Percentiles rank a stretch among this genome's conserved stretches.
phyloP scores from a whole-genome alignment of 2,329 filamentous ascomycete species.

The Phoma herbarum region DNA sequence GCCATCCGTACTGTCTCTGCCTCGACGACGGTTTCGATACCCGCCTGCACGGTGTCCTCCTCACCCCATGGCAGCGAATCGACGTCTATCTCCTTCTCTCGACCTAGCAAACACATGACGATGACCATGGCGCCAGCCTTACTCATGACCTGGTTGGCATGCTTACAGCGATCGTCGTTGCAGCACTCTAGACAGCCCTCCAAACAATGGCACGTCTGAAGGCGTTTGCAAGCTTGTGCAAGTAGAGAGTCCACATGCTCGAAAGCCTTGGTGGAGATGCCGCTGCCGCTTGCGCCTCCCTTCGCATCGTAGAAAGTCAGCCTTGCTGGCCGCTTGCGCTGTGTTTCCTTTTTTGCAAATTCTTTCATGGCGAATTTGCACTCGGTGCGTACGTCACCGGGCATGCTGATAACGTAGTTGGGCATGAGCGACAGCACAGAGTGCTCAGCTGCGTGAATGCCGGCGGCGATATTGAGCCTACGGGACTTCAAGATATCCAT shows the following conservation, averaged over 20 bases:
- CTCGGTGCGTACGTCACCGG: constrained; percentile 91
- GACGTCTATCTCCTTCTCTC: constrained; percentile 79
- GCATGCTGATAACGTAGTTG: constrained; percentile 87
- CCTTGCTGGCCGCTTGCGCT: constrained; percentile 83
- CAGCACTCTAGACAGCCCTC: constrained; percentile 92
- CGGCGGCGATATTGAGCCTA: constrained; percentile 81
- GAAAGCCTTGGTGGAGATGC: constrained; percentile 91
- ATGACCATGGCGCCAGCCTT: constrained; percentile 88
- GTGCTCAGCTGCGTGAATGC: constrained; percentile 95
- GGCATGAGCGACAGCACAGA: constrained; percentile 87
- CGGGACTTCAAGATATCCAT: constrained; percentile 79
- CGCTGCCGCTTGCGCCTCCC: constrained; percentile 81
- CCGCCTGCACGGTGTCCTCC: constrained; percentile 71
- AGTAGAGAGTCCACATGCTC: constrained; percentile 87
- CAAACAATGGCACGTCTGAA: constrained; percentile 78
- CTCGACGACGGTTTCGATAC: constrained; percentile 82
- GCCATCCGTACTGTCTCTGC: constrained; percentile 70
- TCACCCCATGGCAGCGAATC: constrained; percentile 87
- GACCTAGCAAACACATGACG: constrained; percentile 75
- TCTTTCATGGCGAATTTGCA: constrained; percentile 92
- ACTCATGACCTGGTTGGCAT: constrained; percentile 91
- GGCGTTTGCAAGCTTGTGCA: constrained; percentile 75
- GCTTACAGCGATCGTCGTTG: constrained; percentile 81
- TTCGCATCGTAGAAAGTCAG: constrained; percentile 96
- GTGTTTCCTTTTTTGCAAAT: constrained; percentile 74